Evolutionary conservation across 2,329 filamentous ascomycete species (phyloP).

Genomic region (Alternaria rosae): DNA sequence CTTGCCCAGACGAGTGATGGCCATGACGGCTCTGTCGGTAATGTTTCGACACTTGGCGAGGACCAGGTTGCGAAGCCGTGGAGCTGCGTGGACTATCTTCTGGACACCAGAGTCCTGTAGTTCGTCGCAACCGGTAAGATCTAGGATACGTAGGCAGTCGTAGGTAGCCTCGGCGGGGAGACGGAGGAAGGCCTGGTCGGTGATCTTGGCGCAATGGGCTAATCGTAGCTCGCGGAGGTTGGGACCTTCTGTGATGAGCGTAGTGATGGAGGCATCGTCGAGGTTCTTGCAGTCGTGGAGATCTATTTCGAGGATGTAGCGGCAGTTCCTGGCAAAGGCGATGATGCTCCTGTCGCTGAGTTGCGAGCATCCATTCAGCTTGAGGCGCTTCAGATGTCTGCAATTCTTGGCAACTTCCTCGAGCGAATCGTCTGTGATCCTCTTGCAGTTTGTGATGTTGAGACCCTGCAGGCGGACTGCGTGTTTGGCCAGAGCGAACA

Average conservation of each 20-base stretch:
- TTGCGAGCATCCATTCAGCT: conserved; percentile 91
- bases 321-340: conserved; percentile 86
- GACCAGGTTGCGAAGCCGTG: conserved; percentile 88
- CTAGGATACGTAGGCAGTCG: conserved; percentile 90
- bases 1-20: conserved; percentile 89
- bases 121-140: conserved; percentile 86
- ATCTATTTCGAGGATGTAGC: conserved; percentile 95
- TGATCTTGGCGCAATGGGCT: conserved; percentile 82
- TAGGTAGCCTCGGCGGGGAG: conserved; percentile 74
- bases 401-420: conserved; percentile 81
- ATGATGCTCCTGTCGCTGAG: conserved; percentile 82
- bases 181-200: conserved; percentile 85
- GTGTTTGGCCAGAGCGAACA: conserved; percentile 78
- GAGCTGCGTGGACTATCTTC: conserved; percentile 85
- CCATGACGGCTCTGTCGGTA: conserved; percentile 85
- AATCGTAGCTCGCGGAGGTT: conserved; percentile 90
- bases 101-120: conserved; percentile 87
- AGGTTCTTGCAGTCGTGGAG: conserved; percentile 84
- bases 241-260: conserved; percentile 77
- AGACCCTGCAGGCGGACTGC: conserved; percentile 88
- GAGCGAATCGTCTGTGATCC: conserved; percentile 86
- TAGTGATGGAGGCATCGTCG: conserved; percentile 82
- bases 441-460: conserved; percentile 87
- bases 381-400: conserved; percentile 87
- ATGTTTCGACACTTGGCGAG: conserved; percentile 93